Conservation (phyloP, 108 stramenopile genomes). For the Skeletonema menzelii region DNA sequence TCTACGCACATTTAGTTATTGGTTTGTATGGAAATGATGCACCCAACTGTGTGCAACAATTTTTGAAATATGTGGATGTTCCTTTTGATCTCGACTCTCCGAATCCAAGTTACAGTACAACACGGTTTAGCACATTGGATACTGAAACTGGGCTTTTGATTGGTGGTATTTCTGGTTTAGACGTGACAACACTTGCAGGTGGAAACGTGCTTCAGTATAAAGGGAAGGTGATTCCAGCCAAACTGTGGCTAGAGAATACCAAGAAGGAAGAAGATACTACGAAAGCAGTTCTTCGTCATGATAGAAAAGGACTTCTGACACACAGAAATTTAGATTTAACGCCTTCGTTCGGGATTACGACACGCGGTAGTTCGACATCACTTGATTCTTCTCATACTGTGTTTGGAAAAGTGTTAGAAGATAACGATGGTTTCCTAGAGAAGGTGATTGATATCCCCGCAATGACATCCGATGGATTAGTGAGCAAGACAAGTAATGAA, state of each 20-base stretch:
- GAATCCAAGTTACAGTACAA: slow-evolving; percentile 65
- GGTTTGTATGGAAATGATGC: slow-evolving; percentile 70
- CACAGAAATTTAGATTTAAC: slow-evolving; percentile 69
- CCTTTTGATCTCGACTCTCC: slow-evolving; percentile 61
- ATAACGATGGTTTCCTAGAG: slow-evolving; percentile 58
- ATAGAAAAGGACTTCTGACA: slow-evolving; percentile 67
- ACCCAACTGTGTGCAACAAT: slow-evolving; percentile 66
- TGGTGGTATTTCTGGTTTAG: slow-evolving; percentile 78
- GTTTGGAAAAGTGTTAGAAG: slow-evolving; percentile 75
- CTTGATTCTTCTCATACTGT: slow-evolving; percentile 76
- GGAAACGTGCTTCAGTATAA: slow-evolving; percentile 65
- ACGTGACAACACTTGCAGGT: slow-evolving; percentile 62
- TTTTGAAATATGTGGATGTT: slow-evolving; percentile 66
- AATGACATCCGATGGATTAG: slow-evolving; percentile 38
- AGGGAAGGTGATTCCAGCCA: slow-evolving; percentile 63
- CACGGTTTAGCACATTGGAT: slow-evolving; percentile 60
- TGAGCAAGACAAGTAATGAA: slow-evolving; percentile 28
- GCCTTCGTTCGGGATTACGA: slow-evolving; percentile 85
- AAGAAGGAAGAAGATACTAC: background rate
- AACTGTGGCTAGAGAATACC: slow-evolving; percentile 74
- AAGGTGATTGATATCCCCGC: slow-evolving; percentile 61
- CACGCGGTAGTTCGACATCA: slow-evolving; percentile 43
- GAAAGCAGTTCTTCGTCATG: slow-evolving; percentile 57
- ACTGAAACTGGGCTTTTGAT: slow-evolving; percentile 66
- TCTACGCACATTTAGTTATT: slow-evolving; percentile 57